Evolutionary conservation across 225 moss, liverwort and hornwort genomes (phyloP).

Genomic region (Asterella californica): DNA sequence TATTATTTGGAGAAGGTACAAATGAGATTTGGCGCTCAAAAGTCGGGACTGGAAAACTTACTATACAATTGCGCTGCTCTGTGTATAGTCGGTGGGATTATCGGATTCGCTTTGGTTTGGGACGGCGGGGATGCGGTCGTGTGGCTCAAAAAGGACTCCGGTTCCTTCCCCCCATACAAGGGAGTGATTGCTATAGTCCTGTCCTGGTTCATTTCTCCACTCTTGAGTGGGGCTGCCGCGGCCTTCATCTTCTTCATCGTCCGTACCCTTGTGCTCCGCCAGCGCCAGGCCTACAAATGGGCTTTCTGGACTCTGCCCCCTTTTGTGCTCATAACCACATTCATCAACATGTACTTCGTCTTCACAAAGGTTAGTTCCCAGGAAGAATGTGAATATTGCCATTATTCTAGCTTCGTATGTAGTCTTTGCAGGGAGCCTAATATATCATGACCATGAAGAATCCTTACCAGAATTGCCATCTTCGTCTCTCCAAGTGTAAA

Average conservation of each 20-base stretch:
- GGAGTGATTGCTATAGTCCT: conserved; percentile 55
- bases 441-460: neutral
- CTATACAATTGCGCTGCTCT: too few species aligned
- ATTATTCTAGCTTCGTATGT: neutral
- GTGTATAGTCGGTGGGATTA: conserved; percentile 55
- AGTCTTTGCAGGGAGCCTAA: neutral
- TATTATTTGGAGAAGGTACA: too few species aligned
- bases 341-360: conserved; percentile 71
- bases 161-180: conserved; percentile 60
- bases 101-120: conserved; percentile 71
- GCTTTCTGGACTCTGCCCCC: conserved; percentile 63
- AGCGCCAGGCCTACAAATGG: conserved; percentile 44
- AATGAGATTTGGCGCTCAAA: too few species aligned
- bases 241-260: conserved; percentile 44
- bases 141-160: conserved; percentile 54
- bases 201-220: conserved; percentile 65
- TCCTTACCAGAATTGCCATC: too few species aligned
- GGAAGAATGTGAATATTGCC: neutral
- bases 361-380: conserved; percentile 48
- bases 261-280: conserved; percentile 47
- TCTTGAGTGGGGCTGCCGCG: conserved; percentile 39
- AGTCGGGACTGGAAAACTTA: too few species aligned
- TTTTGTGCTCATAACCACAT: conserved; percentile 51
- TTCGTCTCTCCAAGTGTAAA: too few species aligned
- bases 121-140: conserved; percentile 58